Evolutionary conservation across 2,329 filamentous ascomycete genomes (phyloP).

Genomic region (Aureobasidium zeae): DNA sequence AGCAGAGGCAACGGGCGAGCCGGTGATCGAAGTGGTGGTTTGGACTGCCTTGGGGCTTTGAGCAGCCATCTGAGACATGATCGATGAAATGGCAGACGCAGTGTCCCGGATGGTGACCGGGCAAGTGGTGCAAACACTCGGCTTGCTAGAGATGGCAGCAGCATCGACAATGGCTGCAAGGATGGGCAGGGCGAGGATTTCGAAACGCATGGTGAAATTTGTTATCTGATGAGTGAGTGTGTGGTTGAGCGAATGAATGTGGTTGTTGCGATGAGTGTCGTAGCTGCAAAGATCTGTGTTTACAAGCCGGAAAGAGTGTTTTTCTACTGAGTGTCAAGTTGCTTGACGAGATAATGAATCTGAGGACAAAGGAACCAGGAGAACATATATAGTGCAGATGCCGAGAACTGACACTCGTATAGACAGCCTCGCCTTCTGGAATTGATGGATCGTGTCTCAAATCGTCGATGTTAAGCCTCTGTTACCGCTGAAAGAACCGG

Average conservation of each 20-base stretch:
- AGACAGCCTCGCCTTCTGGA: background rate
- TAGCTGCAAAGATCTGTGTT: background rate
- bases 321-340: background rate
- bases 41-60: slow-evolving; percentile 14
- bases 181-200: slow-evolving; percentile 3
- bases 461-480: slow-evolving; percentile 1
- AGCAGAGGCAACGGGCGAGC: slow-evolving; percentile 17
- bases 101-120: slow-evolving; percentile 7
- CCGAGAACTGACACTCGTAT: background rate
- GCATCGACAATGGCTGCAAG: slow-evolving; percentile 2
- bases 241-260: background rate
- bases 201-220: slow-evolving; percentile 9
- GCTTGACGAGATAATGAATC: slow-evolving; percentile 6
- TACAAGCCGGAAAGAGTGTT: background rate
- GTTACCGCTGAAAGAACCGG: slow-evolving; percentile 7
- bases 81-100: background rate
- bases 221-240: background rate
- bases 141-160: slow-evolving; percentile 5
- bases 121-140: slow-evolving; percentile 7
- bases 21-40: slow-evolving; percentile 17
- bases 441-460: slow-evolving; percentile 11
- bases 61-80: slow-evolving; percentile 7
- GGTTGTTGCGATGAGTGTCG: background rate
- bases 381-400: slow-evolving; percentile 2
- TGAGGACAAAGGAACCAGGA: background rate